Base-by-base conservation (phyloP, 768 basidiomycete genomes). In the Calocybe indica region DNA sequence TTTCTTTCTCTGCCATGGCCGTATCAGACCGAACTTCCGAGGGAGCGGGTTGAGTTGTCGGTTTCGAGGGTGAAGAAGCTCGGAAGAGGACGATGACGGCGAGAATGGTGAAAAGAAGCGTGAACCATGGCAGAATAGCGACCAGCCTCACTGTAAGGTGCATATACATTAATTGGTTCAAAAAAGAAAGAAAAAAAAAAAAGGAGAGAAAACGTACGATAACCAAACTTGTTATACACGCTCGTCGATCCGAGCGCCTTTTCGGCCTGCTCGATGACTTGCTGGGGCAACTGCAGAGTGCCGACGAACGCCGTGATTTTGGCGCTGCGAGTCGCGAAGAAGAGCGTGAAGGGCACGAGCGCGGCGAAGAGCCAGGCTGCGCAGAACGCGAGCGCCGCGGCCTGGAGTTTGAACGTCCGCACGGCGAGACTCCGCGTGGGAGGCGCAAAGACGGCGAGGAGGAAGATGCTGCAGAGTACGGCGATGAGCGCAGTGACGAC, bases 71-170 rank as follows among this genome's bases (percentile, higher is more conserved):
- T 4, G 53, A 52, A n/a, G 64, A 57, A 11, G 71, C 64, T 2
- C 62, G 11, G 46, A 67, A 66, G 6, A 68, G 53, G 43, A 72
- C 58, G 30, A 60, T 55, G 14, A 70, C 65, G 7, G 75, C 58
- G 43, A 64, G 60, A 40, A 62, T 32, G 12, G 67, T 62, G 49
- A 72, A 74, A 5, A 77, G 53, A 51, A 73, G 50, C 0, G 76
- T 56, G 52, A 78, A 63, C 80, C 80, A 83, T 1, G 78, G 75
- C 30, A 80, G 55, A 48, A 79, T 69, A 1, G 77, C 75, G 13
- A 75, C 56, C 22, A 74, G 62, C 40, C 63, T 64, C 53, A 80
- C 81, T 83, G 52, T 5, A 42, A 47, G 45, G 43, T 31, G 41
- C 40, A 40, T 43, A 29, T 28, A 43, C 8, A 33, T 7, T 28